These are phyloP conservation scores for Alloteropsis semialata DNA, from an alignment of 176 grass and related monocot species.

Conservation along the genomic window DNA sequence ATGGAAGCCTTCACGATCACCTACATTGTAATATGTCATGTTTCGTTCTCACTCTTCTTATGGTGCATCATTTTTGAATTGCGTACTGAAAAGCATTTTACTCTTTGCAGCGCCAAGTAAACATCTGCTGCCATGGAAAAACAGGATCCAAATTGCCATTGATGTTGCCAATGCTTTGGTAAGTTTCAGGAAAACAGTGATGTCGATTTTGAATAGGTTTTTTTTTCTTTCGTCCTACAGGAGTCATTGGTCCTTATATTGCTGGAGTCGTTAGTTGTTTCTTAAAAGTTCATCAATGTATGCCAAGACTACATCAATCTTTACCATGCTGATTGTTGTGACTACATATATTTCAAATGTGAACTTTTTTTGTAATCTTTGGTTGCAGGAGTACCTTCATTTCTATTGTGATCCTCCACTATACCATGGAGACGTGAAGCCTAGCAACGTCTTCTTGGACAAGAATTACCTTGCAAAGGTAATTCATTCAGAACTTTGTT, in stretches of 20 bases:
- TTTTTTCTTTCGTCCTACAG: background rate
- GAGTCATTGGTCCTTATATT: background rate
- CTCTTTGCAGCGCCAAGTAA: conserved; percentile 58
- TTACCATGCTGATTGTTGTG: background rate
- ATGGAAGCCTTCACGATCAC: conserved; percentile 87
- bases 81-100: conserved; percentile 34
- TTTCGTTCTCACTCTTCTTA: conserved; percentile 30
- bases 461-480: conserved; percentile 84
- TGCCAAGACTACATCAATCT: background rate
- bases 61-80: conserved; percentile 22
- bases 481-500: conserved; percentile 17
- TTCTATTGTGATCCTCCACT: conserved; percentile 86
- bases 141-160: conserved; percentile 85
- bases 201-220: background rate
- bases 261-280: background rate
- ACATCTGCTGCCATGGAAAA: conserved; percentile 72
- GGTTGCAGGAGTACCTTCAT: conserved; percentile 95
- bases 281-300: background rate
- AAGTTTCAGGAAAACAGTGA: conserved; percentile 18
- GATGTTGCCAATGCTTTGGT: conserved; percentile 97
- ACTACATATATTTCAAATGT: background rate
- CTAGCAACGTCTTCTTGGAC: conserved; percentile 90
- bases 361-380: background rate
- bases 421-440: conserved; percentile 80
- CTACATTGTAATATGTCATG: conserved; percentile 73